phyloP scores from a whole-genome alignment of 805 yeast species.

The Kregervanrija fluxuum region DNA sequence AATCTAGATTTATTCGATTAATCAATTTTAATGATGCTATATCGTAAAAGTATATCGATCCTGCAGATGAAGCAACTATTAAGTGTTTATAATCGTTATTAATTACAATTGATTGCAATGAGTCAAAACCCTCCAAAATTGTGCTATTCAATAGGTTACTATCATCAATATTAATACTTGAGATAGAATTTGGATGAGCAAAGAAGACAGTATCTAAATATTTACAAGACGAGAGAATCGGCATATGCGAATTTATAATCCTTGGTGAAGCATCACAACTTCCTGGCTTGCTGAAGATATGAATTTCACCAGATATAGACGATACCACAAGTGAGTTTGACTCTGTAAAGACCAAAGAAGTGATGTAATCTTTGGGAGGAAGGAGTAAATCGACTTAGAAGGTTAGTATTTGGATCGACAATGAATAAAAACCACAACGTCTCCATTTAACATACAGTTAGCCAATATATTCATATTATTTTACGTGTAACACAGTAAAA shows the following conservation, averaged over 20 bases:
- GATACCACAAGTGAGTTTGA: slow-evolving; percentile 1
- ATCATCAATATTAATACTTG: background rate
- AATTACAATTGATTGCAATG: slow-evolving; percentile 1
- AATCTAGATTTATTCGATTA: slow-evolving; percentile 6
- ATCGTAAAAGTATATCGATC: slow-evolving; percentile 27
- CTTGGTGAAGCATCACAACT: background rate
- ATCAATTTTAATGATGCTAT: slow-evolving; percentile 15
- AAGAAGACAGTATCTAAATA: background rate
- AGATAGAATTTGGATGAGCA: background rate
- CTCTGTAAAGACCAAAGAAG: slow-evolving; percentile 3
- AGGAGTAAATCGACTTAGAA: slow-evolving; percentile 1
- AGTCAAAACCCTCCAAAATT: background rate
- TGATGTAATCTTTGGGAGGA: slow-evolving; percentile 7
- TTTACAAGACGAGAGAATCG: slow-evolving; percentile 2
- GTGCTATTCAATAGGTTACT: background rate
- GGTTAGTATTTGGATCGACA: background rate
- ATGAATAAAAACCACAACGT: no score
- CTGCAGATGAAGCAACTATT: slow-evolving; percentile 48
- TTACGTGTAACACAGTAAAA: no score
- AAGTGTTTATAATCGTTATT: slow-evolving; percentile 22
- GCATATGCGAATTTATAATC: background rate
- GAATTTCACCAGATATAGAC: slow-evolving; percentile 5
- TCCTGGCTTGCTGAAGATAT: background rate
- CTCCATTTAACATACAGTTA: no score
- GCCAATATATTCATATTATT: no score